These are phyloP conservation scores for Trichoderma gamsii DNA, from an alignment of 495 filamentous ascomycete genomes.

Conservation along the genomic window DNA sequence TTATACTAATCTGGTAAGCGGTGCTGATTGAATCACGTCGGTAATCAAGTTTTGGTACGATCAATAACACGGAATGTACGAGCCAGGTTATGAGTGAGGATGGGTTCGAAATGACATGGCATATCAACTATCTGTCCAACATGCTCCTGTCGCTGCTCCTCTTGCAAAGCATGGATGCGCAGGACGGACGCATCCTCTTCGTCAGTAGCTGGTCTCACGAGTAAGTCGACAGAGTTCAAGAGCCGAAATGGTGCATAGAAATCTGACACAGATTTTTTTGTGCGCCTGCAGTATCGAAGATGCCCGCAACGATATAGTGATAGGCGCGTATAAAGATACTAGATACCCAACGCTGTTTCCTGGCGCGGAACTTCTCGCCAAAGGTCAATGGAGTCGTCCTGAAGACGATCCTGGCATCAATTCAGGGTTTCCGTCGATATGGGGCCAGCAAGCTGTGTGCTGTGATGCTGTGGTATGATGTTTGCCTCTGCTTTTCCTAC, in stretches of 20 bases:
- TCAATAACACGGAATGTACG: not conserved
- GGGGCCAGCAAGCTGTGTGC: slow-evolving; percentile 34
- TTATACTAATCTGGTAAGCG: slow-evolving; percentile 11
- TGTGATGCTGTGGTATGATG: slow-evolving; percentile 35
- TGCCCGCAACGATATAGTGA: not conserved
- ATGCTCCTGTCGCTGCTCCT: slow-evolving; percentile 39
- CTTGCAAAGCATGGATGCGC: slow-evolving; percentile 38
- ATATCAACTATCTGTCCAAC: slow-evolving; percentile 42
- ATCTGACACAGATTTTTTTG: not conserved
- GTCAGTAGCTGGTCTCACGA: slow-evolving; percentile 41
- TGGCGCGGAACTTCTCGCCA: slow-evolving; percentile 29
- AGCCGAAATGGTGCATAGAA: not conserved
- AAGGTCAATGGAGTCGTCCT: slow-evolving; percentile 29
- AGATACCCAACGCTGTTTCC: slow-evolving; percentile 19
- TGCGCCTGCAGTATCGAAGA: not conserved
- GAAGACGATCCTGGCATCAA: slow-evolving; percentile 20
- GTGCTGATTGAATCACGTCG: not conserved
- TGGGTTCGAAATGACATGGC: slow-evolving; percentile 40
- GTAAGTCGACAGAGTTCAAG: slow-evolving; percentile 19
- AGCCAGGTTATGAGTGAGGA: slow-evolving; percentile 31
- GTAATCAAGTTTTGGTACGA: not conserved
- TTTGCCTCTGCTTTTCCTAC: not conserved
- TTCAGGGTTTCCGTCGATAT: slow-evolving; percentile 34
- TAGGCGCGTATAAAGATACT: slow-evolving; percentile 24
- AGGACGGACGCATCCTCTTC: slow-evolving; percentile 38